Conservation (phyloP, 208 protist species). For the Trypanosoma lewisi region DNA sequence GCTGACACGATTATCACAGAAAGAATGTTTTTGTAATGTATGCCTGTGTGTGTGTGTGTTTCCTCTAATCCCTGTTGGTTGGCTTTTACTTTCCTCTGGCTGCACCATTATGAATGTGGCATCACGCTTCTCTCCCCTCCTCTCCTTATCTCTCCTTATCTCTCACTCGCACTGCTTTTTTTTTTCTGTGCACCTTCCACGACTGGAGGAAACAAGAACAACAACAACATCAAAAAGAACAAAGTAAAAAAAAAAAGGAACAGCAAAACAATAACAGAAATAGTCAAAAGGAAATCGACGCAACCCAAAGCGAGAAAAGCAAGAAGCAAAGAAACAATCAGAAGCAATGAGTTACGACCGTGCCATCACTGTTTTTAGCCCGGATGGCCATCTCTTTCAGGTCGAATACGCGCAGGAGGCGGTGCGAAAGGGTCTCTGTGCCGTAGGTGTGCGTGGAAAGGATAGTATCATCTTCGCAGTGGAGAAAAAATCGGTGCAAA, state of each 20-base stretch:
- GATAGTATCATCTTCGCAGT: conserved; percentile 96
- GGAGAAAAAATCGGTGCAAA: conserved; percentile 98
- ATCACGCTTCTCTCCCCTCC: not conserved
- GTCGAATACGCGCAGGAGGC: conserved; percentile 99
- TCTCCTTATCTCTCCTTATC: not conserved
- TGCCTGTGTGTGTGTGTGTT: not conserved
- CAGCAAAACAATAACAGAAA: not conserved
- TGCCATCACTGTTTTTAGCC: conserved; percentile 99
- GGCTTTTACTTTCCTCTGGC: not conserved
- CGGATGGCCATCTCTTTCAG: conserved; percentile 99
- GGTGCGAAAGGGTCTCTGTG: conserved; percentile 96
- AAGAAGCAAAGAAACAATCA: conserved; percentile 25
- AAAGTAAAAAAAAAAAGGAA: conserved; percentile 6
- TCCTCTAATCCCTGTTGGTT: not conserved
- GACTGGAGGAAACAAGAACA: not conserved
- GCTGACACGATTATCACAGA: conserved; percentile 17
- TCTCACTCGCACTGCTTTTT: not conserved
- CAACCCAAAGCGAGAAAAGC: conserved; percentile 2
- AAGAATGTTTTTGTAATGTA: not conserved
- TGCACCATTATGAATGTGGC: not conserved
- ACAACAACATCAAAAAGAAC: not conserved
- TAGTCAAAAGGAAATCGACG: not conserved
- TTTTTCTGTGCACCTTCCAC: not conserved
- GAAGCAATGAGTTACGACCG: conserved; percentile 96
- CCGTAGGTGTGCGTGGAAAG: conserved; percentile 86